phyloP scores from a whole-genome alignment of 345 rosid species.

The Garcia nutans region DNA sequence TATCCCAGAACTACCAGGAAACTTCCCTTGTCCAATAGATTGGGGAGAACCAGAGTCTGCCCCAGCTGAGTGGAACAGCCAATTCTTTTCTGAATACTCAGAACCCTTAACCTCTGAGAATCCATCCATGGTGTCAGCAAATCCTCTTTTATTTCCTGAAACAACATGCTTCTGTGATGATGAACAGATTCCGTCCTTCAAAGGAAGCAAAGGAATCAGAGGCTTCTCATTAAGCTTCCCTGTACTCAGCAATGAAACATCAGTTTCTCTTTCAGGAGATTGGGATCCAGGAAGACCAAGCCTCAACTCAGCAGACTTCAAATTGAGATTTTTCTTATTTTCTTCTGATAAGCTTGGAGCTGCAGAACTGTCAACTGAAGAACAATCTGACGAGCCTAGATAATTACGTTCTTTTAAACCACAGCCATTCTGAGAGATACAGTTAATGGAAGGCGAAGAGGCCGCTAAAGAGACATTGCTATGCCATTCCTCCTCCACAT shows the following conservation, averaged over 20 bases:
- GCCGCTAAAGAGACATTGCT: constrained; percentile 40
- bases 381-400: constrained; percentile 69
- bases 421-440: constrained; percentile 39
- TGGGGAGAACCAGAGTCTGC: constrained; percentile 44
- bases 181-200: constrained; percentile 50
- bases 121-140: constrained; percentile 68
- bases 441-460: constrained; percentile 48
- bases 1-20: constrained; percentile 45
- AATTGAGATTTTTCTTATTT: constrained; percentile 54
- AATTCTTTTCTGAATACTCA: constrained; percentile 51
- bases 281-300: constrained; percentile 86
- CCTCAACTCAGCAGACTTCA: constrained; percentile 81
- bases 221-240: constrained; percentile 67
- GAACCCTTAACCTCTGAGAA: constrained; percentile 61
- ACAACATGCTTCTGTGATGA: constrained; percentile 48
- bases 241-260: constrained; percentile 41
- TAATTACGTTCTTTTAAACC: constrained; percentile 70
- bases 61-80: constrained; percentile 54
- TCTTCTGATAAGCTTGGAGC: constrained; percentile 45
- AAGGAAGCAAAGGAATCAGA: constrained; percentile 71
- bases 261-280: constrained; percentile 61
- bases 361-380: constrained; percentile 72
- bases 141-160: constrained; percentile 81
- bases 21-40: constrained; percentile 40
- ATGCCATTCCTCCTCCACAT: constrained; percentile 55